Conservation (phyloP, 106 monocot genomes). For the Phalaenopsis equestris region DNA sequence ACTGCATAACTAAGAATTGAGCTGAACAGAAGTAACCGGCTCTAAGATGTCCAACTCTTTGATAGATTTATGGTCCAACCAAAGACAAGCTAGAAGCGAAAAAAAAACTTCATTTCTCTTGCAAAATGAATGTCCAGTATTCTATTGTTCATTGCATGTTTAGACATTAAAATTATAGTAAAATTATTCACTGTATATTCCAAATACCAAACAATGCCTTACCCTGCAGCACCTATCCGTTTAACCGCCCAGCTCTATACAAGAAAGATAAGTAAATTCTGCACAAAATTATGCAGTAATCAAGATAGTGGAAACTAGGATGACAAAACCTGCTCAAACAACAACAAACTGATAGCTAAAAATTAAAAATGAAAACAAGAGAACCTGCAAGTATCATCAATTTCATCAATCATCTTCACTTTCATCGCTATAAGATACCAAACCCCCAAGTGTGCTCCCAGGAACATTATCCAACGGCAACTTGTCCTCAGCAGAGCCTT, state of each 20-base stretch:
- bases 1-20: too few species aligned
- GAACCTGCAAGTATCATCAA: not conserved
- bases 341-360: not conserved
- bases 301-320: too few species aligned
- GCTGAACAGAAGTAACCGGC: too few species aligned
- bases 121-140: too few species aligned
- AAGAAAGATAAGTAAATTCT: not conserved
- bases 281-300: too few species aligned
- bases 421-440: slow-evolving; percentile 80
- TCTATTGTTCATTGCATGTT: not conserved
- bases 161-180: not conserved
- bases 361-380: not conserved
- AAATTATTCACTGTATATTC: not conserved
- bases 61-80: too few species aligned
- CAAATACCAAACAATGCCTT: not conserved
- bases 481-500: slow-evolving; percentile 12
- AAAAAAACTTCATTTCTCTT: too few species aligned
- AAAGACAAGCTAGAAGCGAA: too few species aligned
- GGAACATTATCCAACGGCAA: slow-evolving; percentile 11
- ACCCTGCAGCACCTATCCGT: not conserved
- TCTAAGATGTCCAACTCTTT: too few species aligned
- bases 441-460: slow-evolving; percentile 20
- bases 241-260: not conserved
- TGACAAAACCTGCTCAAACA: not conserved
- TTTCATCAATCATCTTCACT: slow-evolving; percentile 45